These are phyloP conservation scores for Fusarium sp. DNA, from an alignment of 2,329 filamentous ascomycete species.

Conservation along the genomic window DNA sequence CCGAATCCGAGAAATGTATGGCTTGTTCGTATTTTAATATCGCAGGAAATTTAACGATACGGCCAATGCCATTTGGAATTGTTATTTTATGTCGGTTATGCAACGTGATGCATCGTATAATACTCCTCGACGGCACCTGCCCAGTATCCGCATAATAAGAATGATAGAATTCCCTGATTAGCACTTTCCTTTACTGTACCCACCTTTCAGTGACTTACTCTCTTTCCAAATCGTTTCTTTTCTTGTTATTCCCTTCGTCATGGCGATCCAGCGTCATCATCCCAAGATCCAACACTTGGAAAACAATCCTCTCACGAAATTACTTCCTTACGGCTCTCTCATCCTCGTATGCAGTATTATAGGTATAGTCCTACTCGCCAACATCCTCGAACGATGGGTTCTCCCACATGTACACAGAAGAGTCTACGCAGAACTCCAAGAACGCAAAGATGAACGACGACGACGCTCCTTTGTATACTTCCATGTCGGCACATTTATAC, in stretches of 20 bases:
- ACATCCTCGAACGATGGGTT: slow-evolving; percentile 20
- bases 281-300: slow-evolving; percentile 8
- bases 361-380: slow-evolving; percentile 9
- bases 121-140: background rate
- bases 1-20: background rate
- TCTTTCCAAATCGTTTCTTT: background rate
- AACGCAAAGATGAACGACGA: slow-evolving; percentile 7
- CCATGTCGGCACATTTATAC: slow-evolving; percentile 13
- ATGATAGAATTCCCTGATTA: background rate
- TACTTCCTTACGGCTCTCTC: slow-evolving; percentile 13
- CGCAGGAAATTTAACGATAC: background rate
- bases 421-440: background rate
- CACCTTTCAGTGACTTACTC: background rate
- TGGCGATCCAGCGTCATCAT: background rate
- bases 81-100: background rate
- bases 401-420: background rate
- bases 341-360: slow-evolving; percentile 8
- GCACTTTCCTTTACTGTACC: background rate
- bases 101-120: background rate
- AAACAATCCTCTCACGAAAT: slow-evolving; percentile 8
- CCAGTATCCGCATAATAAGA: background rate
- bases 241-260: background rate
- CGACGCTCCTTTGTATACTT: slow-evolving; percentile 20
- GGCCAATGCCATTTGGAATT: background rate
- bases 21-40: background rate